Evolutionary conservation across 768 basidiomycete species (phyloP), one percentile per base, ranked within the genome.

Genomic region (Suillus paluster): DNA sequence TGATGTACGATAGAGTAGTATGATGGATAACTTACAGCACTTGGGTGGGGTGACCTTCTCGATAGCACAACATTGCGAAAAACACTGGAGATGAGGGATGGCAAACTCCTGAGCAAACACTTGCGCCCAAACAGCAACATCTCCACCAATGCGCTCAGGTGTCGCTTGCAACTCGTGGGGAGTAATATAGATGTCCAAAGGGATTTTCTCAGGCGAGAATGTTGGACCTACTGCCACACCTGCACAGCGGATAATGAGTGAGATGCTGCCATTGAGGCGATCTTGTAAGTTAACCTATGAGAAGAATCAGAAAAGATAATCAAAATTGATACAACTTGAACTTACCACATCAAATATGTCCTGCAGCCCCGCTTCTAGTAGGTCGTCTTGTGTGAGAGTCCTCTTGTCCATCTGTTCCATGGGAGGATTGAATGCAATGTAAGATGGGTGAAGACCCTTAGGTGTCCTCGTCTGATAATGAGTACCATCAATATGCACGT

Each of bases 141-240:
- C 57, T 27, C 57, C 60, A n/a, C 33, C 50, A 30, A 64, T 54
- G n/a, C 21, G 23, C 27, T 58, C 50, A 36, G 34, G 34, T 19
- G 44, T 39, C 23, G 23, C 27, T 25, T 33, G 5, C 14, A 64
- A 36, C 53, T 58, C 60, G 1, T 33, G 33, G 10, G 57, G 60
- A 33, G 64, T 64, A 54, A 64, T 39, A 59, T 64, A 64, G 15
- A 64, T 34, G 45, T 64, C 50, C 21, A 59, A 48, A 15, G 41
- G 27, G 34, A 62, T 27, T 25, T 61, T 21, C 14, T 64, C 64
- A 17, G 56, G 14, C 2, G 25, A 48, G 48, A 58, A 49, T 21
- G 25, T 27, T n/a, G 33, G 39, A 11, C 9, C 17, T 11, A 49
- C 44, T 11, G 52, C 34, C 10, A 45, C 19, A 25, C 57, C 52